phyloP scores from a whole-genome alignment of 2,329 filamentous ascomycete species.

The Coniella lustricola region DNA sequence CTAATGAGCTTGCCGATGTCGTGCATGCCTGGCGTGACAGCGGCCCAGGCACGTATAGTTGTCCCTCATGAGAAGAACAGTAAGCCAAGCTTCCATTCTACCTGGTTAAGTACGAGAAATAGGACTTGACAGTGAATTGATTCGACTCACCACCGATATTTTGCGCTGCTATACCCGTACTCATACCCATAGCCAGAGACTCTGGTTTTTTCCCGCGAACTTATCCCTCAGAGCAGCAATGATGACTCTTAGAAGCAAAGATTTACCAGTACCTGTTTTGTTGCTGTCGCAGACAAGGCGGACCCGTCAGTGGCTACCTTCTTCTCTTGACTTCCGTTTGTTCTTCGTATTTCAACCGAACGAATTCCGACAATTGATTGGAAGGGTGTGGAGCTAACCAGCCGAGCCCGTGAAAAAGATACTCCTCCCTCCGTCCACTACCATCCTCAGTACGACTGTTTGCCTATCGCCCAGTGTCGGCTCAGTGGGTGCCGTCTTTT shows the following conservation, averaged over 20 bases:
- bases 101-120: too few species aligned
- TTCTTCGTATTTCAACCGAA: too few species aligned
- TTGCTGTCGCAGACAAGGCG: not conserved
- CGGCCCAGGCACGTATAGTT: constrained; percentile 66
- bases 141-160: constrained; percentile 64
- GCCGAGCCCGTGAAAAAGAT: constrained; percentile 73
- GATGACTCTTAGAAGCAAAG: constrained; percentile 64
- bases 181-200: constrained; percentile 65
- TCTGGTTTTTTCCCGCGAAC: constrained; percentile 55
- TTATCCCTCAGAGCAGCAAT: constrained; percentile 59
- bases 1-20: constrained; percentile 61
- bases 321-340: too few species aligned
- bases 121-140: too few species aligned
- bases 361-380: too few species aligned
- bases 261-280: constrained; percentile 61
- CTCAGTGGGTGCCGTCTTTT: not conserved
- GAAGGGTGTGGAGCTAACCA: not conserved
- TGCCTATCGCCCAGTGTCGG: constrained; percentile 59
- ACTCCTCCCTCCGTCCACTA: constrained; percentile 59
- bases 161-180: constrained; percentile 67
- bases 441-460: constrained; percentile 56
- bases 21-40: constrained; percentile 68
- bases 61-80: constrained; percentile 29
- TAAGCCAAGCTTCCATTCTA: too few species aligned
- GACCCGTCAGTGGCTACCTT: too few species aligned